Conservation (phyloP, 495 filamentous ascomycete species). For the Neurospora cerealis region DNA sequence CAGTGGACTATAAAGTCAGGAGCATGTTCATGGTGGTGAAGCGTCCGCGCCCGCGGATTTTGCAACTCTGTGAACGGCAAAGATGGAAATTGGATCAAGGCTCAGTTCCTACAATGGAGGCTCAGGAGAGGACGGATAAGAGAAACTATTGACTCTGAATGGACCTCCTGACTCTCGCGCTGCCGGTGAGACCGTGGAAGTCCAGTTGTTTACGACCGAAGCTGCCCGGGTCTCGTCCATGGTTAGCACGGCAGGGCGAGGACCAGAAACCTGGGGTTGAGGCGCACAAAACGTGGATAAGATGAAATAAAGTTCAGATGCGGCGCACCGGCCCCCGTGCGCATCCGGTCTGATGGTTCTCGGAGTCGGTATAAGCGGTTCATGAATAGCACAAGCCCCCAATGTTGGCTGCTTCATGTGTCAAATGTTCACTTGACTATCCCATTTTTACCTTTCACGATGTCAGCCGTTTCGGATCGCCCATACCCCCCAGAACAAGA, state of each 20-base stretch:
- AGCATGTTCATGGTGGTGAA: not conserved
- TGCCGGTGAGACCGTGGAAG: not conserved
- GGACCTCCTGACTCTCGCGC: not conserved
- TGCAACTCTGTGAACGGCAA: not conserved
- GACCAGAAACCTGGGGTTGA: not conserved
- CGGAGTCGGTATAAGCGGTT: not conserved
- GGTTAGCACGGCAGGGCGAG: not conserved
- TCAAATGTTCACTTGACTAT: not conserved
- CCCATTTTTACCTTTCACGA: not conserved
- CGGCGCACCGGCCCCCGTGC: not conserved
- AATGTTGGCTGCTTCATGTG: not conserved
- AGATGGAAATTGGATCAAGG: not conserved
- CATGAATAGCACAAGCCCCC: not conserved
- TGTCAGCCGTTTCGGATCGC: not conserved
- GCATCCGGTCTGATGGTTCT: not conserved
- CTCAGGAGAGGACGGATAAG: not conserved
- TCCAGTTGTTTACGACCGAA: not conserved
- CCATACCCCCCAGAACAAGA: not conserved
- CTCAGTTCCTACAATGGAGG: not conserved
- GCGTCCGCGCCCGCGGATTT: not conserved
- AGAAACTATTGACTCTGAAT: not conserved
- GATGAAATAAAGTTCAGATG: not conserved
- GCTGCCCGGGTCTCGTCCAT: not conserved
- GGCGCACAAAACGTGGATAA: not conserved
- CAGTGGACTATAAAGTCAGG: not conserved